Base-by-base conservation (phyloP, 2,329 filamentous ascomycete species). In the Lachnellula occidentalis region DNA sequence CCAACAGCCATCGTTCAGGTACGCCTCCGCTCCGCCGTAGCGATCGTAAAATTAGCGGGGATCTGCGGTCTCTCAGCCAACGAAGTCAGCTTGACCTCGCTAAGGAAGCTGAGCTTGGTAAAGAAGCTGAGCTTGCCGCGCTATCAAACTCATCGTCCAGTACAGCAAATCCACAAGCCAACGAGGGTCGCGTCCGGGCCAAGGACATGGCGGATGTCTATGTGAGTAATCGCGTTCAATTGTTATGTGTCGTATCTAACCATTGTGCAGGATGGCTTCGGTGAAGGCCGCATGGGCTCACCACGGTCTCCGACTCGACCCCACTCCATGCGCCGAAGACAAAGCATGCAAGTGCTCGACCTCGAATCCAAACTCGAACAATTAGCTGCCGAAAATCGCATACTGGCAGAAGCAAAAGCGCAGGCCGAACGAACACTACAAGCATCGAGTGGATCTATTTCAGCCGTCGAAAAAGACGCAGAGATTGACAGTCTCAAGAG, bases 271-370 rank as follows among this genome's bases (percentile, higher is more conserved):
- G 91, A 96, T 82, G 92, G 90, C 75, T 92, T 85, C 77, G 92
- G 92, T 74, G 90, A 95, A 75, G 90, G 88, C 73, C 89, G 82
- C 69, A 81, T 88, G 69, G 86, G 86, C 70, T 95, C 91, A 70
- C 91, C 92, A 68, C 85, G 88, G 67, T 97, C 94, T 67, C 94
- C 94, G 53, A 95, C 90, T 64, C 86, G 92, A 73, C 92, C 94
- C 66, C 90, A 92, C 69, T 96, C 91, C 77, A 88, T 99, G 82
- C 92, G 92, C 66, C 92, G 92, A 70, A 89, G 92, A 69, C 94
- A 96, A 74, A 97, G 92, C 79, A 92, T 97, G 86, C 92, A 97
- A 74, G 85, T 92, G 52, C 85, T 97, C 58, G 92, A 99, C 66
- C 85, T 99, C 68, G 91, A 97, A 76, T 79, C 82, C 57, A 84